These are phyloP conservation scores for Colletotrichum sp. DNA, from an alignment of 2,329 filamentous ascomycete genomes.

Conservation along the genomic window DNA sequence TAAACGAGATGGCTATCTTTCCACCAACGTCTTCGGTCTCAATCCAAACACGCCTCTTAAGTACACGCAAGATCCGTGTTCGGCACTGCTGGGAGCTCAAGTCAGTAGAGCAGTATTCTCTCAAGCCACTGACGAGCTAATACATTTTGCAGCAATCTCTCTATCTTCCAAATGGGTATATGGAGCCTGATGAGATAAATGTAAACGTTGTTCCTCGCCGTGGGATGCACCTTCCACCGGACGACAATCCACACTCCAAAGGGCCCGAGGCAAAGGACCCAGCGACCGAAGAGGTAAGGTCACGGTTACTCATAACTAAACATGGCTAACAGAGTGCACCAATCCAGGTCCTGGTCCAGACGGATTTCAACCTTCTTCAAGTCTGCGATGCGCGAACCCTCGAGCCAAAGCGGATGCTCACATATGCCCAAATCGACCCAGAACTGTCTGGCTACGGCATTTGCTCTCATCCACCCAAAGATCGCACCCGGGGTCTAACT, in stretches of 20 bases:
- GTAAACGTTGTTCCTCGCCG: conserved; percentile 19
- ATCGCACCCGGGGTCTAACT: conserved; percentile 14
- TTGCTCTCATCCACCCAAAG: conserved; percentile 22
- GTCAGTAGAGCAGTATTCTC: background rate
- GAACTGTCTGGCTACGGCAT: conserved; percentile 20
- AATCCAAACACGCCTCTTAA: conserved; percentile 19
- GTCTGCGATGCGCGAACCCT: conserved; percentile 21
- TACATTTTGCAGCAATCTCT: conserved; percentile 8
- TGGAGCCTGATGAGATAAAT: conserved; percentile 16
- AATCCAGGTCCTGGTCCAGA: conserved; percentile 9
- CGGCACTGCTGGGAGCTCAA: conserved; percentile 17
- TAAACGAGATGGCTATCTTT: conserved; percentile 16
- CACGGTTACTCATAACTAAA: background rate
- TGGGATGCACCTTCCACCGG: conserved; percentile 16
- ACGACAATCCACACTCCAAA: conserved; percentile 15
- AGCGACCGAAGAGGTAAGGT: conserved; percentile 2
- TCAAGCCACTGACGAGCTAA: background rate
- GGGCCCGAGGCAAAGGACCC: background rate
- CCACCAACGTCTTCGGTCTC: conserved; percentile 9
- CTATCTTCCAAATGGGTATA: background rate
- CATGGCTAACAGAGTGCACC: background rate
- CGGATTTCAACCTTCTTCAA: conserved; percentile 20
- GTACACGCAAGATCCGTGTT: conserved; percentile 18
- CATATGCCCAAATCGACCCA: conserved; percentile 22
- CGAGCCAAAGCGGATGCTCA: conserved; percentile 19